Evolutionary conservation across 2,329 filamentous ascomycete genomes (phyloP).

Genomic region (Talaromyces sp.): DNA sequence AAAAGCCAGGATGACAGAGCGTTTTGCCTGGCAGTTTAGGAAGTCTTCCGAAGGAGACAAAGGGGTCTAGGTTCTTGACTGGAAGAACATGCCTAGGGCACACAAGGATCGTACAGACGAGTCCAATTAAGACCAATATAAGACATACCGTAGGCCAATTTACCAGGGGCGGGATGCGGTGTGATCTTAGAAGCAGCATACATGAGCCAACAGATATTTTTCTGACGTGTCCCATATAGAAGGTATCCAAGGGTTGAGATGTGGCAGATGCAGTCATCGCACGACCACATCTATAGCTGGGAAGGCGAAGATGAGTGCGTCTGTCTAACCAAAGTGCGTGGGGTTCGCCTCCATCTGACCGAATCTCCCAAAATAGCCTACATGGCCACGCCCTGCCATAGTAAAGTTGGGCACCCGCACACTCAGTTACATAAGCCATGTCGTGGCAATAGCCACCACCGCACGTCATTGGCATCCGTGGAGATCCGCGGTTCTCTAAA

Average conservation of each 20-base stretch:
- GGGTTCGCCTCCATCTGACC: not conserved
- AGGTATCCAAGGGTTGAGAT: too few species aligned
- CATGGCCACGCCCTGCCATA: not conserved
- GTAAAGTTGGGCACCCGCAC: too few species aligned
- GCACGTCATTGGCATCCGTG: slow-evolving; percentile 18
- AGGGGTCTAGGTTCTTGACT: too few species aligned
- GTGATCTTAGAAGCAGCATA: not conserved
- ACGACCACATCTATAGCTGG: not conserved
- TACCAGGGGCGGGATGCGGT: not conserved
- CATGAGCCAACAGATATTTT: too few species aligned
- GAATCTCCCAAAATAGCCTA: not conserved
- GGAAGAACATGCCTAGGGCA: not conserved
- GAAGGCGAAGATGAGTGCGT: not conserved
- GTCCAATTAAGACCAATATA: not conserved
- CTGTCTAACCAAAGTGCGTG: not conserved
- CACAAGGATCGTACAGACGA: not conserved
- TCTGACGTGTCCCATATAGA: not conserved
- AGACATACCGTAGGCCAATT: not conserved
- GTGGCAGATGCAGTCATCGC: too few species aligned
- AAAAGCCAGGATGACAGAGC: not conserved
- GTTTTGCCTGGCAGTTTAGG: slow-evolving; percentile 5
- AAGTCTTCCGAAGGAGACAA: not conserved
- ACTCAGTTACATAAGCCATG: not conserved
- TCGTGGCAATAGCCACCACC: slow-evolving; percentile 15
- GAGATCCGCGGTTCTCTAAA: slow-evolving; percentile 18